Base-by-base conservation (phyloP, 257 asterid species). In the Gentiana straminea region DNA sequence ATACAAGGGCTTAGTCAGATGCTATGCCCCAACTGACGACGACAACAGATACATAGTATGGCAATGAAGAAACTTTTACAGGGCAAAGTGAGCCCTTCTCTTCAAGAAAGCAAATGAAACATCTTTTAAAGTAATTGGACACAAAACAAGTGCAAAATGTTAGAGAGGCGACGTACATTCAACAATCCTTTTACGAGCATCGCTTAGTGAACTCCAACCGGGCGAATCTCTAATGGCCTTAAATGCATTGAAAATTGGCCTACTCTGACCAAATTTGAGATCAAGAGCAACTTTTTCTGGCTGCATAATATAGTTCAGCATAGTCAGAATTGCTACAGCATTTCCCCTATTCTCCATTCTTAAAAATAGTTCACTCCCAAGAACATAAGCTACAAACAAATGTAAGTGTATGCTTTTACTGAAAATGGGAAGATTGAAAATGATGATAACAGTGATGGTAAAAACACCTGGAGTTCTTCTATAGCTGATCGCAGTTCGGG, bases 381-480 rank as follows among this genome's bases (percentile, higher is more conserved):
- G 24, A 59, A 49, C 47, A 59, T 34, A 47, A 48, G 3, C 9
- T 4, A 50, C 6, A 13, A 50, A 24, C 24, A 24, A 24, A 24
- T 24, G 24, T 24, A 24, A 24, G 24, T 24, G 24, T 24, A 24
- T 24, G 24, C 24, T 24, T 24, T 24, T 24, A 24, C 24, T 24
- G 24, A 24, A 24, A 24, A 24, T 24, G 24, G 46, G 46, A 2
- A 10, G 9, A 41, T 10, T 41, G 46, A 41, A 5, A 1, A 41
- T 41, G 9, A 41, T 5, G 2, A 4, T 2, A 41, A 5, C 46
- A 41, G 4, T 3, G 13, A 60, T 50, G 24, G 33, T 1, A 47
- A 4, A 60, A 88, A 10, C 46, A 41, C 99, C 95, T 92, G 99
- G 59, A 92, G 91, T 80, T 92, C 95, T 70, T 92, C 97, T n/a